Evolutionary conservation across 2,329 filamentous ascomycete genomes (phyloP), one percentile per base, ranked within the genome.

Genomic region (Chaetomium strumarium): DNA sequence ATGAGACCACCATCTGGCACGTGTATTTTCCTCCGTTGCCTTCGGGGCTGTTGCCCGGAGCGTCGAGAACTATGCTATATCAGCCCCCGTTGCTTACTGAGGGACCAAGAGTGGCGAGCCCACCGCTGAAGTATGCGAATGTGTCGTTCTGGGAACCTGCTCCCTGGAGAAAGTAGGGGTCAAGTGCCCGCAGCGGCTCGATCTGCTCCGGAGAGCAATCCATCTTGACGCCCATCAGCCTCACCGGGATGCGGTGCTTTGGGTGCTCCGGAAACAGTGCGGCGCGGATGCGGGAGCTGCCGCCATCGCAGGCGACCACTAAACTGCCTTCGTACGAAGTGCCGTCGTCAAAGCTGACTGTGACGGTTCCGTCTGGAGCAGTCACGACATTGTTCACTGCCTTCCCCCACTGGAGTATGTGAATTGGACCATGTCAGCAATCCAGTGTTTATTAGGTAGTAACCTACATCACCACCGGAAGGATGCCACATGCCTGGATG

Each of bases 141-240:
- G 71, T 70, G 39, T 77, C 70, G 4, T 77, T 75, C 24, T 69
- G 64, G 0, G 79, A 77, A 36, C 80, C 72, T 0, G 72, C 71
- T 0, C 78, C 78, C 46, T 81, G 78, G 17, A 81, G 70, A 46
- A 81, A 78, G 39, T 74, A 78, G 0, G 78, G 74, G 49, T 83
- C 79, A 0, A 80, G 69, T 1, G 66, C 66, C 6, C 68, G 67
- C 2, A 79, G 67, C 0, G 71, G 69, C 1, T 64, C 62, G 16
- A 76, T 68, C 37, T 77, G 64, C 14, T 70, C 66, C 0, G 68
- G 63, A 0, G 70, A 66, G 33, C 76, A 70, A 0, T 69, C 58
- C 7, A 74, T 59, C 39, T 71, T 75, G 10, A 72, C 67, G 2
- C 79, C 78, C 2, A 80, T 64, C 42, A 79, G 62, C 31, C 74